A percentile compares a stretch with the other conserved stretches of the same genome.
Conservation (phyloP, 495 filamentous ascomycete genomes). For the Xylaria curta region DNA sequence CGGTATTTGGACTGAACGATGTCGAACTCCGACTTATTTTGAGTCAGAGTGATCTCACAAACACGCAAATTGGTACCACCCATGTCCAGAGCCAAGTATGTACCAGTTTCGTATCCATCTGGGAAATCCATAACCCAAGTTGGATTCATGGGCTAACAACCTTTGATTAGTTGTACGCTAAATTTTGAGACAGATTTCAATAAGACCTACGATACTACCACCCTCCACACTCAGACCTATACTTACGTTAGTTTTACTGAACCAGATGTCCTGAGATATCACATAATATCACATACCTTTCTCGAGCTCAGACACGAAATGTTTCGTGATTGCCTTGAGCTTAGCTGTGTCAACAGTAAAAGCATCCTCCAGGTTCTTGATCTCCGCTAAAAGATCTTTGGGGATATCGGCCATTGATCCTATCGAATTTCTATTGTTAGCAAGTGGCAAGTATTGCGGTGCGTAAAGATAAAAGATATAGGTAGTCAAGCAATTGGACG, state of each 20-base stretch:
- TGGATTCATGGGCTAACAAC: constrained; percentile 90
- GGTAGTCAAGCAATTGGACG: not conserved
- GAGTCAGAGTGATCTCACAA: constrained; percentile 90
- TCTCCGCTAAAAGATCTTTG: constrained; percentile 82
- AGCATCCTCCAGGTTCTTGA: constrained; percentile 81
- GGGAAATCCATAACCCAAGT: constrained; percentile 98
- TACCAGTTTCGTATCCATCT: constrained; percentile 86
- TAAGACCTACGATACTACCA: constrained; percentile 81
- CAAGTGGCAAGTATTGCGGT: not conserved
- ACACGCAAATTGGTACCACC: constrained; percentile 98
- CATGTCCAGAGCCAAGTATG: constrained; percentile 95
- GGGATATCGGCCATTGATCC: constrained; percentile 63
- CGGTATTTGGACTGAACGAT: constrained; percentile 99
- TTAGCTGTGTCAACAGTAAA: constrained; percentile 81
- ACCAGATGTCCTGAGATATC: constrained; percentile 16
- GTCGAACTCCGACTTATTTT: constrained; percentile 94
- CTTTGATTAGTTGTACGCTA: constrained; percentile 29
- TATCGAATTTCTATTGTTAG: constrained; percentile 34
- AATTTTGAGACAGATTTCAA: constrained; percentile 4
- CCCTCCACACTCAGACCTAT: constrained; percentile 84
- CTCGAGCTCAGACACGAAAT: constrained; percentile 86
- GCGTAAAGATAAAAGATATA: not conserved
- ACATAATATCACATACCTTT: constrained; percentile 71
- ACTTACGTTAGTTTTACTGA: constrained; percentile 25
- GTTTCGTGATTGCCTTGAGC: constrained; percentile 86